Conservation (phyloP, 257 asterid species). For the Voacanga thouarsii region DNA sequence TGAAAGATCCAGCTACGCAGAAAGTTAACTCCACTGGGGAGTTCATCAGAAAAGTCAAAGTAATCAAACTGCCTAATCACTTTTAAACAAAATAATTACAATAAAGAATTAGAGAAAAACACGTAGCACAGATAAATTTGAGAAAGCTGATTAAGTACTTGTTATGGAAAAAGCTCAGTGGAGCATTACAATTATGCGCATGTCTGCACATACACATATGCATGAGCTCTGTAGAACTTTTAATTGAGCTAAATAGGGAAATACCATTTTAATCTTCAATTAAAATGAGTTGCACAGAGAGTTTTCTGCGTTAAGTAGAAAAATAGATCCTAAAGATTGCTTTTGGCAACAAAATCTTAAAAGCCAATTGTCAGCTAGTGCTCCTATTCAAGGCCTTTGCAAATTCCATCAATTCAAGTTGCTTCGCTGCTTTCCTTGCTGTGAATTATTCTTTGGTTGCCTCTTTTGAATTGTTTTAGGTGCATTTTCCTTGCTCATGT, state of each 20-base stretch:
- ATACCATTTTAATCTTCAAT: background rate
- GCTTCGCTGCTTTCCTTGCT: background rate
- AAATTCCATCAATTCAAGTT: background rate
- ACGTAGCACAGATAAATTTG: background rate
- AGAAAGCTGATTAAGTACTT: background rate
- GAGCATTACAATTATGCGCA: background rate
- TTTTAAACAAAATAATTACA: background rate
- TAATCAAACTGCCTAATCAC: background rate
- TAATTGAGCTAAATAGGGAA: background rate
- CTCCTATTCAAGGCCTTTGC: background rate
- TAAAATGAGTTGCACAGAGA: background rate
- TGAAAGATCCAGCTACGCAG: background rate
- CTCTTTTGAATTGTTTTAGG: background rate
- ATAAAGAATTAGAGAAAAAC: background rate
- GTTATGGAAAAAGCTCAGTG: background rate
- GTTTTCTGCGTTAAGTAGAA: background rate
- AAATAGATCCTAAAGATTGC: background rate
- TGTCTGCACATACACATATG: background rate
- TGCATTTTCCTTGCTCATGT: background rate
- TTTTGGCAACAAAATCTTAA: background rate
- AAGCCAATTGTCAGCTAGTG: background rate
- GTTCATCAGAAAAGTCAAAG: background rate
- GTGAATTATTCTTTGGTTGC: background rate
- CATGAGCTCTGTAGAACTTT: background rate
- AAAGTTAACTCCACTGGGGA: background rate